Conservation (phyloP, 495 filamentous ascomycete species). For the Penicillium soppii region DNA sequence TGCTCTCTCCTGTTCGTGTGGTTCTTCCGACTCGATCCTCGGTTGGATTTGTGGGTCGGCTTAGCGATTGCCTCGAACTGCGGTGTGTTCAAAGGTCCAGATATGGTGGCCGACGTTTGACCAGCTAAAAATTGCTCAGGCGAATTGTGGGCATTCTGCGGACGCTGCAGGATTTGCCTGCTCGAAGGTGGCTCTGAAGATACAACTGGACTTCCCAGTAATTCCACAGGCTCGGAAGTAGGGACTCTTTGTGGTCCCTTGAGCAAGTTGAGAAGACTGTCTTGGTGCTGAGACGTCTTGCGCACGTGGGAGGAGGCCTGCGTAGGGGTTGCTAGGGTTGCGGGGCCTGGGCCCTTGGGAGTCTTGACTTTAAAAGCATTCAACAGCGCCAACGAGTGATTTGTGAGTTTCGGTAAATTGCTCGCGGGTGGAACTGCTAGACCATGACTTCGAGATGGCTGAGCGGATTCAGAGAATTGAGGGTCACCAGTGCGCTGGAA, state of each 20-base stretch:
- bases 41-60: conserved; percentile 14
- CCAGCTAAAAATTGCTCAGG: conserved; percentile 12
- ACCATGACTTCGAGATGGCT: conserved; percentile 38
- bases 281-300: conserved; percentile 41
- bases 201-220: conserved; percentile 32
- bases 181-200: conserved; percentile 8
- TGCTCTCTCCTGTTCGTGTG: conserved; percentile 20
- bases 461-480: conserved; percentile 43
- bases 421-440: conserved; percentile 54
- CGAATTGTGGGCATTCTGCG: conserved; percentile 21
- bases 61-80: conserved; percentile 45
- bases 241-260: conserved; percentile 25
- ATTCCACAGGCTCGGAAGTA: conserved; percentile 31
- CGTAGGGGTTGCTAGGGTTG: conserved; percentile 24
- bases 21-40: conserved; percentile 23
- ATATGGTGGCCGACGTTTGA: conserved; percentile 47
- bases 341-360: conserved; percentile 30
- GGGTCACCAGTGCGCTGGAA: conserved; percentile 56
- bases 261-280: conserved; percentile 37
- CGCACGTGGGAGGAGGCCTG: conserved; percentile 15
- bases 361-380: conserved; percentile 60
- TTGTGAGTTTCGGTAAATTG: conserved; percentile 60
- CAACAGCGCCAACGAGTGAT: conserved; percentile 62
- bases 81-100: conserved; percentile 49
- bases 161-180: conserved; percentile 41